These are phyloP conservation scores for Ogataea glucozyma DNA, from an alignment of 805 yeast species.

Conservation along the genomic window DNA sequence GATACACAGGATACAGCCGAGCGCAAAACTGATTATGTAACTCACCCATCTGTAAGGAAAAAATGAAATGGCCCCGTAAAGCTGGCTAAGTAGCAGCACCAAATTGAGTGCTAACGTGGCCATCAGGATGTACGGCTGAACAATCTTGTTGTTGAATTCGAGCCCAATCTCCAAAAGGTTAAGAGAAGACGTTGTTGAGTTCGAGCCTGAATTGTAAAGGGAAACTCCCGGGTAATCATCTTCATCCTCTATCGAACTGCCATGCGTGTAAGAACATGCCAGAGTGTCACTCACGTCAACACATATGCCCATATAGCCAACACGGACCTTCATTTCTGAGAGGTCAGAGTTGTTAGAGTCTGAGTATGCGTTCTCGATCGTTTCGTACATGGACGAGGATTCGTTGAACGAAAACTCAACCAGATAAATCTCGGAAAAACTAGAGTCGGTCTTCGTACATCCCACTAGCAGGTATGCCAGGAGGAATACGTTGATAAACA, in stretches of 20 bases:
- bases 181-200: conserved; percentile 36
- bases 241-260: conserved; percentile 21
- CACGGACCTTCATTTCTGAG: conserved; percentile 44
- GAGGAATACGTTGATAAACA: conserved; percentile 51
- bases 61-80: conserved; percentile 49
- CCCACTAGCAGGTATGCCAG: conserved; percentile 59
- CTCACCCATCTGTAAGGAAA: conserved; percentile 43
- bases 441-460: conserved; percentile 42
- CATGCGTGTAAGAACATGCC: conserved; percentile 36
- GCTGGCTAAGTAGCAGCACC: conserved; percentile 40
- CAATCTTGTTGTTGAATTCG: conserved; percentile 43
- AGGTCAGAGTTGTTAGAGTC: conserved; percentile 36
- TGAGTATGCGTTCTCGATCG: conserved; percentile 41
- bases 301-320: conserved; percentile 62
- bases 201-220: conserved; percentile 35
- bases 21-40: conserved; percentile 30
- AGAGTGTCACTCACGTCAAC: conserved; percentile 36
- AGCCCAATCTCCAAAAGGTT: conserved; percentile 51
- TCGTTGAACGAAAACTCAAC: conserved; percentile 50
- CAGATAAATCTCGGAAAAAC: conserved; percentile 52
- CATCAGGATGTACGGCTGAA: conserved; percentile 57
- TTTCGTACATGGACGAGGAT: conserved; percentile 43
- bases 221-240: conserved; percentile 35
- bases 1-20: conserved; percentile 41
- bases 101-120: conserved; percentile 47